phyloP scores from a whole-genome alignment of 1,284 basidiomycete genomes.

The Irpex lacteus region DNA sequence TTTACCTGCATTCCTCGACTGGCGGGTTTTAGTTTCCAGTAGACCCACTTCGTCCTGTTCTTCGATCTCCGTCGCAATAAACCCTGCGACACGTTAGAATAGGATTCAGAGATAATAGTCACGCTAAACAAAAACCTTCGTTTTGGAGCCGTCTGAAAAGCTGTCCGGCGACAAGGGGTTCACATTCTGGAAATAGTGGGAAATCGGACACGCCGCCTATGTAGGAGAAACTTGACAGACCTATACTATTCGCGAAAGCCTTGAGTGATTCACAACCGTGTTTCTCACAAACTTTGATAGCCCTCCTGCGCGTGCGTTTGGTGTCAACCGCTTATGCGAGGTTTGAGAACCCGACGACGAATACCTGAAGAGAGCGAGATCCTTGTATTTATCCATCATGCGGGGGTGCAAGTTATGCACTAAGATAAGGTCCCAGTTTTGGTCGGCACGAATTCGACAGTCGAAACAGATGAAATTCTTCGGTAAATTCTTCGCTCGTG shows the following conservation, averaged over 20 bases:
- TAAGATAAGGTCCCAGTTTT: slow-evolving; percentile 66
- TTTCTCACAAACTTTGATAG: slow-evolving; percentile 67
- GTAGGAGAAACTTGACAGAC: slow-evolving; percentile 33
- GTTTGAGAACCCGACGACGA: background rate
- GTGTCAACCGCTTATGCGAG: background rate
- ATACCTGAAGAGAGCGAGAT: slow-evolving; percentile 68
- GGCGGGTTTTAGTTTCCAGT: slow-evolving; percentile 38
- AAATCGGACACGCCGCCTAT: background rate
- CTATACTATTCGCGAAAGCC: slow-evolving; percentile 58
- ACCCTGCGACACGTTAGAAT: slow-evolving; percentile 41
- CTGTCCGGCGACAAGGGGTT: slow-evolving; percentile 52
- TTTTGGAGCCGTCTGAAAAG: slow-evolving; percentile 65
- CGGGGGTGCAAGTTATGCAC: slow-evolving; percentile 50
- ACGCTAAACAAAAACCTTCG: slow-evolving; percentile 47
- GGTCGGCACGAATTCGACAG: slow-evolving; percentile 62
- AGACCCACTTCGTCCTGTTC: slow-evolving; percentile 51
- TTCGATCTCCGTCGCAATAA: slow-evolving; percentile 50
- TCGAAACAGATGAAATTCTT: slow-evolving; percentile 63
- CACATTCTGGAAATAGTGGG: slow-evolving; percentile 43
- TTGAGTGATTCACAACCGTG: slow-evolving; percentile 44
- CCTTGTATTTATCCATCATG: slow-evolving; percentile 60
- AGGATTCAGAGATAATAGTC: background rate
- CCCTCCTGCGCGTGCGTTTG: slow-evolving; percentile 45
- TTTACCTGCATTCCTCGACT: slow-evolving; percentile 45
- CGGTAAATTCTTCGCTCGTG: slow-evolving; percentile 54